These are phyloP conservation scores for Pistacia vera DNA, from an alignment of 345 rosid genomes.

Conservation along the genomic window DNA sequence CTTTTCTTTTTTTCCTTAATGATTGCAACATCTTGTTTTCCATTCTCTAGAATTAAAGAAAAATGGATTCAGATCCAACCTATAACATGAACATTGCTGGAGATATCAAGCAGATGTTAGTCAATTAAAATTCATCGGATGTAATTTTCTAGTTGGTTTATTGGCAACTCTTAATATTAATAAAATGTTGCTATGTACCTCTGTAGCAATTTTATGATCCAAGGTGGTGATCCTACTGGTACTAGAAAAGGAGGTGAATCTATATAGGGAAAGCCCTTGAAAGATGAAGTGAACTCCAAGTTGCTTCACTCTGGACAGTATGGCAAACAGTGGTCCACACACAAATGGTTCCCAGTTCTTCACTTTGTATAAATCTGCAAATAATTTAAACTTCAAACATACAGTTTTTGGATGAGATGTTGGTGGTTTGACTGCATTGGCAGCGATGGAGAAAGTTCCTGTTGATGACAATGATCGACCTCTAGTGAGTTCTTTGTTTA, in stretches of 20 bases:
- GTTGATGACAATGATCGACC: conserved; percentile 85
- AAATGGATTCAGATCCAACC: conserved; percentile 69
- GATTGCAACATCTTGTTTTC: conserved; percentile 18
- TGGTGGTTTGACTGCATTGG: conserved; percentile 82
- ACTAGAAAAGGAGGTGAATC: conserved; percentile 93
- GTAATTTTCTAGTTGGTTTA: conserved; percentile 13
- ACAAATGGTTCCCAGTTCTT: conserved; percentile 97
- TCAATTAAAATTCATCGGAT: not conserved
- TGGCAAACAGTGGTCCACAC: conserved; percentile 99
- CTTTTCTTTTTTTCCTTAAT: conserved; percentile 1
- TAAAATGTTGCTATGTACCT: not conserved
- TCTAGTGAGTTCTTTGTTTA: conserved; percentile 50
- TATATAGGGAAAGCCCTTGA: conserved; percentile 95
- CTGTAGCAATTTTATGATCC: conserved; percentile 91
- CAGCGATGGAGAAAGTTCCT: conserved; percentile 91
- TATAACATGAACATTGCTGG: conserved; percentile 74
- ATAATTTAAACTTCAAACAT: conserved; percentile 89
- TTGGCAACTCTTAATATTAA: conserved; percentile 9
- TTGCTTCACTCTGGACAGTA: conserved; percentile 89
- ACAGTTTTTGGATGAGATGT: conserved; percentile 93
- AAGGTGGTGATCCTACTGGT: conserved; percentile 98
- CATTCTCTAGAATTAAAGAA: conserved; percentile 56
- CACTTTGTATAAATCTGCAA: conserved; percentile 96
- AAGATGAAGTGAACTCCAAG: conserved; percentile 90
- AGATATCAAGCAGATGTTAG: conserved; percentile 82